These are phyloP conservation scores for Sarocladium strictum DNA, from an alignment of 2,329 filamentous ascomycete genomes.

Conservation along the genomic window DNA sequence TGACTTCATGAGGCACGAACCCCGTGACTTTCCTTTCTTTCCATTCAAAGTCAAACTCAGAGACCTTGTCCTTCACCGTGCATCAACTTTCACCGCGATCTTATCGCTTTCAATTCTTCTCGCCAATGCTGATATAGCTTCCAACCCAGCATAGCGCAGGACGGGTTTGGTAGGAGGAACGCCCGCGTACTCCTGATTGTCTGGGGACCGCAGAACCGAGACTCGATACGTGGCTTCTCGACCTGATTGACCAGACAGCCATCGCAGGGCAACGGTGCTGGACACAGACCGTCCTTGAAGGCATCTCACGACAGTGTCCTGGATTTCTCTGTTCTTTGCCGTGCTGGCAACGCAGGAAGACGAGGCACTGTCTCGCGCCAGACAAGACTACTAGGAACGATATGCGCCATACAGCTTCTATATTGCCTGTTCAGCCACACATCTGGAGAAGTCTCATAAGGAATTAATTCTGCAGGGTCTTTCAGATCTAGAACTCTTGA, in stretches of 20 bases:
- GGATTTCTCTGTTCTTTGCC: background rate
- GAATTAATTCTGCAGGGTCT: too few relatives aligned
- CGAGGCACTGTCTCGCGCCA: too few relatives aligned
- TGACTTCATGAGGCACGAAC: background rate
- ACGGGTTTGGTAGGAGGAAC: background rate
- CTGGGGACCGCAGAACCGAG: background rate
- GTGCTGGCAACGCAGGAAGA: background rate
- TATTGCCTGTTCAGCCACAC: too few relatives aligned
- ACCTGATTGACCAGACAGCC: background rate
- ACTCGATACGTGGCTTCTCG: slow-evolving; percentile 2
- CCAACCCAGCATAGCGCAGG: background rate
- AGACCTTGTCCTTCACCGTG: background rate
- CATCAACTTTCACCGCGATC: background rate
- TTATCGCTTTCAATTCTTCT: background rate
- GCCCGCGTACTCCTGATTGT: background rate
- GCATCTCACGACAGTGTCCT: background rate
- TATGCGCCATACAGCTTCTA: too few relatives aligned
- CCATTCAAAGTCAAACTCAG: too few relatives aligned
- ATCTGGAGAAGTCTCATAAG: too few relatives aligned
- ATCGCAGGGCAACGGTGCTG: background rate
- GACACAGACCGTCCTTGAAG: background rate
- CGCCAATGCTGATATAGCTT: background rate
- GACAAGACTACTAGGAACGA: too few relatives aligned
- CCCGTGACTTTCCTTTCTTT: background rate
- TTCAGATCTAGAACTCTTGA: background rate